A percentile compares a stretch with the other conserved stretches of the same genome.
Conservation (phyloP, 1,139 yeast genomes). For the Zygoascus meyerae region DNA sequence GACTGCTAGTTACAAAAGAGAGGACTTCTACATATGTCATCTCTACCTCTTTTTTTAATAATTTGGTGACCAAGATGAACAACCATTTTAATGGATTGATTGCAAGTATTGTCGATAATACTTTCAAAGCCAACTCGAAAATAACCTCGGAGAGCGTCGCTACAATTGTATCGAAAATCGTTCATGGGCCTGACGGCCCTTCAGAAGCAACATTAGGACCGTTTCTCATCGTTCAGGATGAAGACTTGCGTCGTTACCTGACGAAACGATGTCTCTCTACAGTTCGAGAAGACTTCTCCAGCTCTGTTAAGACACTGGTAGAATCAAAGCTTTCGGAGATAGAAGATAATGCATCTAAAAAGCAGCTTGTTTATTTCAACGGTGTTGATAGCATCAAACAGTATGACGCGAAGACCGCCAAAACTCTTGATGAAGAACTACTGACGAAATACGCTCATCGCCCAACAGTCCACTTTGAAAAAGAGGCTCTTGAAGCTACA, state of each 20-base stretch:
- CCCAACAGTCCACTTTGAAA: conserved; percentile 6
- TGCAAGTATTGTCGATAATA: neutral
- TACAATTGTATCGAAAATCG: conserved; percentile 1
- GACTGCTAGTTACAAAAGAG: neutral
- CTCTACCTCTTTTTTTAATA: neutral
- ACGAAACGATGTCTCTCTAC: neutral
- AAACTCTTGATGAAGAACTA: conserved; percentile 17
- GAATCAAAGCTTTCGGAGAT: neutral
- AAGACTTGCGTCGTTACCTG: neutral
- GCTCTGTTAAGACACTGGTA: neutral
- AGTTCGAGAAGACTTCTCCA: neutral
- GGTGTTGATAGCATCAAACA: conserved; percentile 14
- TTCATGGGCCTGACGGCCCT: conserved; percentile 5
- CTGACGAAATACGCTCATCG: conserved; percentile 11
- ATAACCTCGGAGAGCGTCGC: neutral
- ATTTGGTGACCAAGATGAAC: neutral
- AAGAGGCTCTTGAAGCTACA: conserved; percentile 10
- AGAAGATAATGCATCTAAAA: conserved; percentile 5
- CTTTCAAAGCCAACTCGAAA: neutral
- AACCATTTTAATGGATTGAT: neutral
- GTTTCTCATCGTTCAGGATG: neutral
- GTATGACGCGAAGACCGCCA: conserved; percentile 16
- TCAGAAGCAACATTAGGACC: neutral
- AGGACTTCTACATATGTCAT: conserved; percentile 1
- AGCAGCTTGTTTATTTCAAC: conserved; percentile 15